Evolutionary conservation across 768 basidiomycete genomes (phyloP).

Genomic region (Dentipellis sp.): DNA sequence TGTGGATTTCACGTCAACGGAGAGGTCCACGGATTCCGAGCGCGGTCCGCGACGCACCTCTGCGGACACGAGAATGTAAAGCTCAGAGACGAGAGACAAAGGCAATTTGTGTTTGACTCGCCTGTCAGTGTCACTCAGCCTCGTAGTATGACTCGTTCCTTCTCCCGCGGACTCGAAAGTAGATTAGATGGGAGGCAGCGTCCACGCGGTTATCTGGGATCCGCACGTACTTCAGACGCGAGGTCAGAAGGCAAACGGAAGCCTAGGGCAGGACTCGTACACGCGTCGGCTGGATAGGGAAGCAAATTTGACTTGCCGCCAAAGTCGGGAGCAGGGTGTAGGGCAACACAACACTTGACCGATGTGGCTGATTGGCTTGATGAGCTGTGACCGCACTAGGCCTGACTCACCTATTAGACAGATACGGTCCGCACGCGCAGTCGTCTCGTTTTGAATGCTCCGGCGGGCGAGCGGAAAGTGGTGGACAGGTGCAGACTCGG

Average conservation of each 20-base stretch:
- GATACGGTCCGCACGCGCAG: not conserved
- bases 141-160: not conserved
- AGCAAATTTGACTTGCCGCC: not conserved
- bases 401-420: not conserved
- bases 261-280: not conserved
- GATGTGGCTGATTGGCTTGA: not conserved
- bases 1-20: not conserved
- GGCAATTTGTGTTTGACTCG: no score
- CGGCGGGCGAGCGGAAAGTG: no score
- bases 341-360: not conserved
- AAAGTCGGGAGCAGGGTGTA: constrained; percentile 4
- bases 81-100: no score
- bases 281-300: not conserved
- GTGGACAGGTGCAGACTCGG: no score
- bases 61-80: no score
- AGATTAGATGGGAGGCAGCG: not conserved
- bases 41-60: no score
- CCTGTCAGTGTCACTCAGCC: no score
- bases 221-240: not conserved
- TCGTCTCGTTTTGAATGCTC: no score
- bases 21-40: not conserved
- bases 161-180: not conserved
- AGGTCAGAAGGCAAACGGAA: not conserved
- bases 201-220: not conserved
- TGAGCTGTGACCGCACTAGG: not conserved